Evolutionary conservation across 2,329 filamentous ascomycete genomes (phyloP).

Genomic region (Cladobotryum mycophilum): DNA sequence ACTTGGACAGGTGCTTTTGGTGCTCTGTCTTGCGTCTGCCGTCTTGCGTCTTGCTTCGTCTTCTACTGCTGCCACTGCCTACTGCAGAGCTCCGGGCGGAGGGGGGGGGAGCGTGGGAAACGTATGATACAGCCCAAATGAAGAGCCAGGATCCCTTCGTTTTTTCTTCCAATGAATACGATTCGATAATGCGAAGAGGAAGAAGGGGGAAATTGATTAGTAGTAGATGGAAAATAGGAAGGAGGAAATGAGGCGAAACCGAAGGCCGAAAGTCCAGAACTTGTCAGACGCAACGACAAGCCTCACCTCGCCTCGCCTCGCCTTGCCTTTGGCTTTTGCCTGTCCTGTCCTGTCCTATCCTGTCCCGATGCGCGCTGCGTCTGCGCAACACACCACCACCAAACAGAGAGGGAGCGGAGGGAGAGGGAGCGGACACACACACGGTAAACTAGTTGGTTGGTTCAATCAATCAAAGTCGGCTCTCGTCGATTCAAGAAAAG

Average conservation of each 20-base stretch:
- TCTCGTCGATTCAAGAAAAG: no score
- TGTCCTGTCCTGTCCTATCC: no score
- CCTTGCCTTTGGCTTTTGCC: no score
- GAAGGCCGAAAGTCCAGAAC: not conserved
- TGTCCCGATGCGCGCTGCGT: no score
- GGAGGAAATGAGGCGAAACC: not conserved
- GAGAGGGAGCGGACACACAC: no score
- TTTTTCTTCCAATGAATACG: not conserved
- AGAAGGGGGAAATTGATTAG: not conserved
- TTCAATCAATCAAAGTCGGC: no score
- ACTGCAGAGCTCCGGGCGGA: not conserved
- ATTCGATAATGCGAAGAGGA: not conserved
- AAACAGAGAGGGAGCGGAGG: no score
- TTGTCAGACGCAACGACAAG: not conserved
- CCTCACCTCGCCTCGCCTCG: not conserved
- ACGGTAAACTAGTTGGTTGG: no score
- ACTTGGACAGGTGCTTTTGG: not conserved
- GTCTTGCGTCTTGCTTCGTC: not conserved
- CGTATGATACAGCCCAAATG: not conserved
- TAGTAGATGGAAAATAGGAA: not conserved
- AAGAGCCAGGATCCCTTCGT: not conserved
- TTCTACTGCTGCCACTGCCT: no score
- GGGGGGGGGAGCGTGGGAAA: not conserved
- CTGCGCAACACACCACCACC: no score
- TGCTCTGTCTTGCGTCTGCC: conserved; percentile 2